Base-by-base conservation (phyloP, 169 alveolate species). In the Plasmodium gaboni region DNA sequence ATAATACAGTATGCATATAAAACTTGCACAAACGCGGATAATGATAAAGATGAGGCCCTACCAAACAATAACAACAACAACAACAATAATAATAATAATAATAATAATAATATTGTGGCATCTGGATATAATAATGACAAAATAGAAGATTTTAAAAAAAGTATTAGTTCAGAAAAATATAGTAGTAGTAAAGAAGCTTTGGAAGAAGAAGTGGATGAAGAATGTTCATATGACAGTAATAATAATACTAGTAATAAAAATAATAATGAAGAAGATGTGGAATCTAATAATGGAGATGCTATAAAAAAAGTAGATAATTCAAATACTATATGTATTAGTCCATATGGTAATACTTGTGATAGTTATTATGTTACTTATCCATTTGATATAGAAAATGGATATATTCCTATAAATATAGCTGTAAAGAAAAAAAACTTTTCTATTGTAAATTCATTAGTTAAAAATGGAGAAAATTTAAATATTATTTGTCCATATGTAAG, bases 401-500 rank as follows among this genome's bases (percentile, higher is more conserved):
- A 89, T 60, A 88, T 92, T 26, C 95, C 96, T 8, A 59, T 94
- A 0, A 50, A 88, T 26, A 80, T 92, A 12, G 88, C 94, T 19
- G 83, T 94, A 12, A 71, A 87, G 48, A 89, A 71, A 53, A 76
- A 86, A 26, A 91, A 92, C 28, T 76, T 92, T 44, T 68, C 72
- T 2, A 85, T 74, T 26, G 88, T 94, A 48, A 92, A 93, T 87
- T 93, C 92, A 48, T 87, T 96, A 83, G 92, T 96, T 13, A 88
- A 91, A 55, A 91, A 85, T 42, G 97, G 97, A 28, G 92, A 91
- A 32, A 83, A 88, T 64, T 67, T 95, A 51, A 94, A 95, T 73
- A 68, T 87, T 57, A 72, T 48, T 69, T 94, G 96, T 64, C 97
- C 97, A 44, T 93, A 92, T 51, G 92, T 95, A 19, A 78, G 94